These are phyloP conservation scores for Geopyxis carbonaria DNA, from an alignment of 495 filamentous ascomycete species.

Conservation along the genomic window DNA sequence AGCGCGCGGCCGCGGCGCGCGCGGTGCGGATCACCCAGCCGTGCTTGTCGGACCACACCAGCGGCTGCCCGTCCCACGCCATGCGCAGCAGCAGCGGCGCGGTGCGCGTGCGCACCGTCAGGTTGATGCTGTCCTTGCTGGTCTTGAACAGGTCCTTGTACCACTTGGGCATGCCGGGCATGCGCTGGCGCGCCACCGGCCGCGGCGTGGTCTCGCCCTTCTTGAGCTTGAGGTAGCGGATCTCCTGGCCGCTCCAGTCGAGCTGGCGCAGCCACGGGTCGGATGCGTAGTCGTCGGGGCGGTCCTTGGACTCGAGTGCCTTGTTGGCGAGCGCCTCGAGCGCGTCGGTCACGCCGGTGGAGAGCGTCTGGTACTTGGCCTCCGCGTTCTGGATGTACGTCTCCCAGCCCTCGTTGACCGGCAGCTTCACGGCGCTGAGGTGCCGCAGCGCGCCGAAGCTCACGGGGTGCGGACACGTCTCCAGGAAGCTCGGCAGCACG, in stretches of 20 bases:
- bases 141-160: slow-evolving; percentile 77
- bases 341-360: slow-evolving; percentile 56
- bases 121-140: slow-evolving; percentile 41
- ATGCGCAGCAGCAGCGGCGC: slow-evolving; percentile 72
- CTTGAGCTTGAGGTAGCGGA: slow-evolving; percentile 78
- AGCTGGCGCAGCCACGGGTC: slow-evolving; percentile 88
- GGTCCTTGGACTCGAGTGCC: slow-evolving; percentile 50
- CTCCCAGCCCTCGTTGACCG: slow-evolving; percentile 75
- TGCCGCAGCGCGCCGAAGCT: slow-evolving; percentile 90
- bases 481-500: slow-evolving; percentile 74
- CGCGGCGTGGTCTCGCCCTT: slow-evolving; percentile 61
- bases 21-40: slow-evolving; percentile 85
- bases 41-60: slow-evolving; percentile 82
- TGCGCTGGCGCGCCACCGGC: slow-evolving; percentile 71
- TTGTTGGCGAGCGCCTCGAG: slow-evolving; percentile 54
- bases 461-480: slow-evolving; percentile 86
- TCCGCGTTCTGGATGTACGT: slow-evolving; percentile 68
- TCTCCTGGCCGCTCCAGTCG: slow-evolving; percentile 84
- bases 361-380: slow-evolving; percentile 59
- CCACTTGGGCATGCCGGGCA: slow-evolving; percentile 87
- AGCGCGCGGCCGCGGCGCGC: slow-evolving; percentile 41
- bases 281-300: slow-evolving; percentile 41
- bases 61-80: slow-evolving; percentile 73
- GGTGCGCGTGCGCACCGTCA: slow-evolving; percentile 79
- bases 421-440: slow-evolving; percentile 79